These are phyloP conservation scores for Vigna mungo DNA, from an alignment of 306 rosid genomes.

Conservation along the genomic window DNA sequence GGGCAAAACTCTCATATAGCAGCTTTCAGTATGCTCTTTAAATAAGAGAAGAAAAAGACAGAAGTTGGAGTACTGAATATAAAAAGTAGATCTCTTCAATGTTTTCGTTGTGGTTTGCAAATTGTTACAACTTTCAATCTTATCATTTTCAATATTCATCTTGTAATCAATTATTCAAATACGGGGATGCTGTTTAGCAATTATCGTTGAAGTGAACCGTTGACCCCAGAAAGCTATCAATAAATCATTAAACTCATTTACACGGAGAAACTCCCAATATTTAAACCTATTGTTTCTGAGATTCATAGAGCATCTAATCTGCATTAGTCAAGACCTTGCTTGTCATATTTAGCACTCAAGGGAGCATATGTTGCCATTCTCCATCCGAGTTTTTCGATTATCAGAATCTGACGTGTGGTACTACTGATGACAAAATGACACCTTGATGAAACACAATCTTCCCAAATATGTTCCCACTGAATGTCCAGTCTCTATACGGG, in stretches of 20 bases:
- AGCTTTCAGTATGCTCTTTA: not conserved
- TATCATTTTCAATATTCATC: constrained; percentile 19
- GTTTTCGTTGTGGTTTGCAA: constrained; percentile 19
- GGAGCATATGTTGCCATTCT: not conserved
- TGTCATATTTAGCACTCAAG: constrained; percentile 15
- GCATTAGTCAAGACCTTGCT: not conserved
- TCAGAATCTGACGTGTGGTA: not conserved
- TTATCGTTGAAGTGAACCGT: not conserved
- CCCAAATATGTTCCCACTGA: not conserved
- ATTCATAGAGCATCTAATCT: not conserved
- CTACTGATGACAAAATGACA: constrained; percentile 7
- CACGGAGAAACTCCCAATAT: constrained; percentile 10
- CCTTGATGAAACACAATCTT: constrained; percentile 20
- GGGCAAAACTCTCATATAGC: not conserved
- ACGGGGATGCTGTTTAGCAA: not conserved
- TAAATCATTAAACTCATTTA: not conserved
- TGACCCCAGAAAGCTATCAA: constrained; percentile 1
- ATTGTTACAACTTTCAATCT: not conserved
- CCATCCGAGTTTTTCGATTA: not conserved
- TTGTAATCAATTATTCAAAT: constrained; percentile 13
- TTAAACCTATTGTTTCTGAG: not conserved
- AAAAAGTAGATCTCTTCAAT: not conserved
- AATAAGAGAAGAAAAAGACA: not conserved
- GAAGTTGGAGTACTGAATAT: not conserved
- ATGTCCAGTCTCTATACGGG: not conserved